A percentile compares a stretch with the other conserved stretches of the same genome.
These are phyloP conservation scores for Wallacemonas sp. DNA, from an alignment of 208 protist genomes.

Conservation along the genomic window DNA sequence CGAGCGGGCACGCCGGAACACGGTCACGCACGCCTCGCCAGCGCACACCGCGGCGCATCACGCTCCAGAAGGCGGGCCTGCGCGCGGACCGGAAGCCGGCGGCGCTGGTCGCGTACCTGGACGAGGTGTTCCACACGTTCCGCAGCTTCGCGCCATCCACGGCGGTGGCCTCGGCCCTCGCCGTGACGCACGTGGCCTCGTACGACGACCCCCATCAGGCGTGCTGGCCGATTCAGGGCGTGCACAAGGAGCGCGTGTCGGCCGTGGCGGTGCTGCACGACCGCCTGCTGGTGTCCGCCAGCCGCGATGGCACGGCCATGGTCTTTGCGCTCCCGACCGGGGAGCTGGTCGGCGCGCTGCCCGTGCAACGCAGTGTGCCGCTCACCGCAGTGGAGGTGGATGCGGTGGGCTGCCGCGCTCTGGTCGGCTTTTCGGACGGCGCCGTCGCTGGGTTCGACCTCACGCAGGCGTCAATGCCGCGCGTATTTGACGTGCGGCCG, in stretches of 20 bases:
- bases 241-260: constrained; percentile 51
- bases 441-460: constrained; percentile 51
- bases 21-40: neutral
- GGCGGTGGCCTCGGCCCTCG: neutral
- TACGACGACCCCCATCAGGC: constrained; percentile 24
- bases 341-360: constrained; percentile 35
- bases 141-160: neutral
- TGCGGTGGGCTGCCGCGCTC: constrained; percentile 28
- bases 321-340: constrained; percentile 73
- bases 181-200: constrained; percentile 5
- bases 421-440: constrained; percentile 58
- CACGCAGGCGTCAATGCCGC: constrained; percentile 22
- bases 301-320: constrained; percentile 61
- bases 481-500: constrained; percentile 32
- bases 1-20: too few relatives aligned
- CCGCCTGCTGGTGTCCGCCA: constrained; percentile 55
- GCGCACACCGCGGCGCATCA: neutral
- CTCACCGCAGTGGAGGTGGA: constrained; percentile 59
- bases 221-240: constrained; percentile 63
- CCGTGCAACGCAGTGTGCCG: constrained; percentile 35
- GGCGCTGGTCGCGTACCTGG: constrained; percentile 6
- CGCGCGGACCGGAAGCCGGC: constrained; percentile 5
- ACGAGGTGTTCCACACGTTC: constrained; percentile 9
- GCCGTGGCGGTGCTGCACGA: constrained; percentile 57
- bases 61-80: constrained; percentile 1